Evolutionary conservation across 140 eudicot species (phyloP).

Genomic region (Cichorium intybus): DNA sequence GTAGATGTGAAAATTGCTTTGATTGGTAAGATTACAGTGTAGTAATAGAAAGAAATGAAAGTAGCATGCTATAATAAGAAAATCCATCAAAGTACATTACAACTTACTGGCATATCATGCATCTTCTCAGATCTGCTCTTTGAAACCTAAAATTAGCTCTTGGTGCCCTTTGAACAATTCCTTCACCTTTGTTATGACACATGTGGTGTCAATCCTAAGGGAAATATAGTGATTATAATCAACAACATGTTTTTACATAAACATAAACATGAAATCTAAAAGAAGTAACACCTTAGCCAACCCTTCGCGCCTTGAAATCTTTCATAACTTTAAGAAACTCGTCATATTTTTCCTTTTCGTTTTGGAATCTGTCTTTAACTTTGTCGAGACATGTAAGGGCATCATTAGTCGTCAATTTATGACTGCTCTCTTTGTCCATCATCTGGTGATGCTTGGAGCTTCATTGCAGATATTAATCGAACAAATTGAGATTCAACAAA

Average conservation of each 20-base stretch:
- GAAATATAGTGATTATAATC: conserved; percentile 24
- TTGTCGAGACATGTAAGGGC: conserved; percentile 72
- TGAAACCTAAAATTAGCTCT: conserved; percentile 82
- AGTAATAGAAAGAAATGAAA: too few relatives aligned
- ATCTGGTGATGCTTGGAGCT: too few relatives aligned
- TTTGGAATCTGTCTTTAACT: conserved; percentile 79
- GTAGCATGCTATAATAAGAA: too few relatives aligned
- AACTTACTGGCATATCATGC: too few relatives aligned
- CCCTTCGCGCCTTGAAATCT: conserved; percentile 90
- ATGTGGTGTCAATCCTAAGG: conserved; percentile 55
- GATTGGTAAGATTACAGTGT: too few relatives aligned
- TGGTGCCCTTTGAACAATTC: conserved; percentile 77
- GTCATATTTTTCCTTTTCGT: conserved; percentile 70
- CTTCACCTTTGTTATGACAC: conserved; percentile 82
- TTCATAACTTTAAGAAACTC: conserved; percentile 89
- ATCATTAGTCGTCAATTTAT: conserved; percentile 69
- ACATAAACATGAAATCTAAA: conserved; percentile 12
- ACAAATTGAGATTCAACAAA: too few relatives aligned
- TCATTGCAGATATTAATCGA: too few relatives aligned
- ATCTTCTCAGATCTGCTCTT: too few relatives aligned
- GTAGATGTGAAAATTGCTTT: too few relatives aligned
- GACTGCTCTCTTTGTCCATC: conserved; percentile 49
- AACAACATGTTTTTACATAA: conserved; percentile 20
- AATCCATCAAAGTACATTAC: too few relatives aligned
- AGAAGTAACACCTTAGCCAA: conserved; percentile 21